Conservation (phyloP, 2,329 filamentous ascomycete genomes). For the Sclerotinia spermophila region DNA sequence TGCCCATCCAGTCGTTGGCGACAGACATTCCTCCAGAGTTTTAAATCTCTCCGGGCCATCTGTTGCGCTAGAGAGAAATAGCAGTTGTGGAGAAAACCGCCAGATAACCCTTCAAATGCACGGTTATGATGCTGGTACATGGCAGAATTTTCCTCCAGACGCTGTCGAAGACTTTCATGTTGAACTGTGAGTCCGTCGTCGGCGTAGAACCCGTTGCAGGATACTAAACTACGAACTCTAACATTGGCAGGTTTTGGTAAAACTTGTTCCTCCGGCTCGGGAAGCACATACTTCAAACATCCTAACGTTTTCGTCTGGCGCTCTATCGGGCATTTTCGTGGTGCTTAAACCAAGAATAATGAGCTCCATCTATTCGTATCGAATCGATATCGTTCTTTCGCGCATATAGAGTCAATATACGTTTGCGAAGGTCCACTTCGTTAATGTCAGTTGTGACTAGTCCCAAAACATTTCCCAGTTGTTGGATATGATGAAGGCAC, state of each 20-base stretch:
- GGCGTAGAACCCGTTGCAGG: too few species aligned
- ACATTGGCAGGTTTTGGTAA: not conserved
- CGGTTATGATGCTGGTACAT: not conserved
- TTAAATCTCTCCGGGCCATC: not conserved
- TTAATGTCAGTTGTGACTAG: not conserved
- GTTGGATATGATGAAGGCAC: not conserved
- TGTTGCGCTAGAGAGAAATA: not conserved
- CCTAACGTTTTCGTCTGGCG: not conserved
- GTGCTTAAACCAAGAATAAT: not conserved
- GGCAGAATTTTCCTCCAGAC: not conserved
- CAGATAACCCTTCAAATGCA: not conserved
- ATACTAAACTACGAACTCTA: too few species aligned
- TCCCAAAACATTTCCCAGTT: not conserved
- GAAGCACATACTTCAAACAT: not conserved
- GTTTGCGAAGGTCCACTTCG: not conserved
- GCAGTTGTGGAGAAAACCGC: not conserved
- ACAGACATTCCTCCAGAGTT: not conserved
- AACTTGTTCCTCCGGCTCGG: too few species aligned
- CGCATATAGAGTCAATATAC: not conserved
- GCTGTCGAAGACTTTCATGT: not conserved
- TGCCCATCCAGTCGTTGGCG: not conserved
- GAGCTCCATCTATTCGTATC: not conserved
- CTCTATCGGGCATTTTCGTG: not conserved
- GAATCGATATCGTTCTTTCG: not conserved
- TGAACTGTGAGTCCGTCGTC: too few species aligned